Percentiles rank a stretch among this genome's conserved stretches.
phyloP scores from a whole-genome alignment of 1,284 basidiomycete genomes.

The Ustilago hordei region DNA sequence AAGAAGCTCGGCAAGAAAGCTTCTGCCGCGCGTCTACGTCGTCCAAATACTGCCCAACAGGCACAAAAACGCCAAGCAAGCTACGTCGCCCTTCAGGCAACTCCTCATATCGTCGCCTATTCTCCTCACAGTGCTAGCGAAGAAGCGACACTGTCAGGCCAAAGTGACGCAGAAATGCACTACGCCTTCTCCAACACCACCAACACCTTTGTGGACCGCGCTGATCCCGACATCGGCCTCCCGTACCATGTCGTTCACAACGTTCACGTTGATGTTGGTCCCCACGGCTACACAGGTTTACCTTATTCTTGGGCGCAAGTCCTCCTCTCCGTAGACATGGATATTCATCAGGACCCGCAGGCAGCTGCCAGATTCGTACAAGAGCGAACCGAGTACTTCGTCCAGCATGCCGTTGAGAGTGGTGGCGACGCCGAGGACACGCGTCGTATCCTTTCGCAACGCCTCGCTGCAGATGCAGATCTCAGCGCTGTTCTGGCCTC shows the following conservation, averaged over 20 bases:
- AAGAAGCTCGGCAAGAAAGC: slow-evolving; percentile 56
- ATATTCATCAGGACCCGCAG: slow-evolving; percentile 33
- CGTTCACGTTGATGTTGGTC: slow-evolving; percentile 61
- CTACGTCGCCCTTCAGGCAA: slow-evolving; percentile 23
- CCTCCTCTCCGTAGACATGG: slow-evolving; percentile 43
- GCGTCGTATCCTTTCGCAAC: slow-evolving; percentile 30
- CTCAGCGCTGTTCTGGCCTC: slow-evolving; percentile 26
- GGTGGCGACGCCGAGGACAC: slow-evolving; percentile 35
- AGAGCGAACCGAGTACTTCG: slow-evolving; percentile 46
- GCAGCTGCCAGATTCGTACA: slow-evolving; percentile 35
- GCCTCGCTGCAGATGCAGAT: slow-evolving; percentile 27
- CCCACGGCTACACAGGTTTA: slow-evolving; percentile 57
- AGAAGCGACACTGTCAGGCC: not conserved
- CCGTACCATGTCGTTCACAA: slow-evolving; percentile 60
- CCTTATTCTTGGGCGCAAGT: slow-evolving; percentile 57
- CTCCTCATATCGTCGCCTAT: not conserved
- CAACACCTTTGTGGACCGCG: slow-evolving; percentile 28
- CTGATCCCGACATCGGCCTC: slow-evolving; percentile 55
- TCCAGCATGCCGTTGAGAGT: slow-evolving; percentile 38
- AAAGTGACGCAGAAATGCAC: not conserved
- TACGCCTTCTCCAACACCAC: slow-evolving; percentile 5
- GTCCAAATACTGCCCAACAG: slow-evolving; percentile 24
- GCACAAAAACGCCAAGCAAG: slow-evolving; percentile 28
- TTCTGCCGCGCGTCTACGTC: slow-evolving; percentile 46
- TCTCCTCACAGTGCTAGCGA: not conserved